A percentile compares a stretch with the other conserved stretches of the same genome.
Conservation (phyloP, 306 rosid species). For the Begonia fuchsioides region DNA sequence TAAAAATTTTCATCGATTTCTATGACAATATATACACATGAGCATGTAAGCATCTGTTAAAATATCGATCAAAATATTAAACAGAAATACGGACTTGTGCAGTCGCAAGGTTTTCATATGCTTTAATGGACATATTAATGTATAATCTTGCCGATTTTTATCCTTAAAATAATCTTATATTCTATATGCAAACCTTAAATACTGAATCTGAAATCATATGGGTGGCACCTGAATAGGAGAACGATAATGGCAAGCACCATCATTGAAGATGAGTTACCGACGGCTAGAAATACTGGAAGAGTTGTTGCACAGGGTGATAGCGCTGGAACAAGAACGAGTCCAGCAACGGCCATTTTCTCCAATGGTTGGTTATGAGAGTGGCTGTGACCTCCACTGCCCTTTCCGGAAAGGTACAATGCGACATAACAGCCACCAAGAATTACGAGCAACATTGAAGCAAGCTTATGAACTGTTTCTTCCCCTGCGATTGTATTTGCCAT, state of each 20-base stretch:
- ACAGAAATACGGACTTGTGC: too few species aligned
- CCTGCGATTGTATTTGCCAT: conserved; percentile 99
- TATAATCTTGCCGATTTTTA: too few species aligned
- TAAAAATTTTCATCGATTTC: too few species aligned
- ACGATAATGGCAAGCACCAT: conserved; percentile 92
- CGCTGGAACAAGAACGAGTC: conserved; percentile 93
- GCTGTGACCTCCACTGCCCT: conserved; percentile 88
- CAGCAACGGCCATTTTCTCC: conserved; percentile 99
- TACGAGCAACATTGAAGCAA: conserved; percentile 83
- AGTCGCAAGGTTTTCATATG: too few species aligned
- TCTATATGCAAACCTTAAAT: too few species aligned
- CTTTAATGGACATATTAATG: too few species aligned
- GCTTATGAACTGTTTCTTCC: conserved; percentile 94
- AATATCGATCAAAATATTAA: too few species aligned
- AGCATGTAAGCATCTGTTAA: too few species aligned
- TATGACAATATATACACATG: too few species aligned
- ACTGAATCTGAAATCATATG: too few species aligned
- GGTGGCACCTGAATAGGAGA: conserved; percentile 56
- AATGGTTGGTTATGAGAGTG: conserved; percentile 93
- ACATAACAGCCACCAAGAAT: conserved; percentile 80
- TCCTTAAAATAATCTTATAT: too few species aligned
- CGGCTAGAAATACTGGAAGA: conserved; percentile 93
- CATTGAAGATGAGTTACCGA: conserved; percentile 92
- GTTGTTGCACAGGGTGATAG: conserved; percentile 97
- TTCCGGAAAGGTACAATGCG: conserved; percentile 55